These are phyloP conservation scores for Onygenales sp. DNA, from an alignment of 2,329 filamentous ascomycete species.

Conservation along the genomic window DNA sequence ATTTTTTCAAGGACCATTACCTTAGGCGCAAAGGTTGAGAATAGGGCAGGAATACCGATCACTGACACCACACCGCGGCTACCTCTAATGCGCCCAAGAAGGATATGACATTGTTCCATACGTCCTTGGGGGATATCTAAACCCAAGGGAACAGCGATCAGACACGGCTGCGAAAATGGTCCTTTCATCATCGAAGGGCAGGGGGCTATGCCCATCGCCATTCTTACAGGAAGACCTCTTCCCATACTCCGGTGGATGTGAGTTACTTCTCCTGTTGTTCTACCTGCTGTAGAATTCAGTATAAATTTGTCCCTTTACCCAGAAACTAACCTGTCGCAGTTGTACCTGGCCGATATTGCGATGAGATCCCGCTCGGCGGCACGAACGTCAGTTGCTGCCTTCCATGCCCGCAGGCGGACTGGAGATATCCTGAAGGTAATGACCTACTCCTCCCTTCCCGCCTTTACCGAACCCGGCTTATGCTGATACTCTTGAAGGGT, in stretches of 20 bases:
- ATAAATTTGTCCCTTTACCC: constrained; percentile 26
- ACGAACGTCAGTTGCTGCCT: constrained; percentile 63
- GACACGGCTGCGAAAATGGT: not conserved
- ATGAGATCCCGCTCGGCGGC: constrained; percentile 30
- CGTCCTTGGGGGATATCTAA: not conserved
- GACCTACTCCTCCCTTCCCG: constrained; percentile 19
- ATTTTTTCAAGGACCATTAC: not conserved
- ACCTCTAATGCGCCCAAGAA: not conserved
- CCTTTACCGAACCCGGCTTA: not conserved
- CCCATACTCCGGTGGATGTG: constrained; percentile 55
- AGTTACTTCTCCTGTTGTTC: constrained; percentile 1
- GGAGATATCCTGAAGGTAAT: constrained; percentile 53
- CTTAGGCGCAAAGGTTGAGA: not conserved
- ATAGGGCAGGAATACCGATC: not conserved
- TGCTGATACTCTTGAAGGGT: constrained; percentile 28
- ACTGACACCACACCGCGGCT: not conserved
- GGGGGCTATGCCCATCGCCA: constrained; percentile 54
- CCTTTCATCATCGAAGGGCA: not conserved
- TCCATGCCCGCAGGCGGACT: constrained; percentile 80
- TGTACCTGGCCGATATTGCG: constrained; percentile 52
- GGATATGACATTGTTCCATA: not conserved
- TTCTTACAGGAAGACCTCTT: constrained; percentile 59
- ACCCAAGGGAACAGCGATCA: not conserved
- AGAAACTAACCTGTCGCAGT: constrained; percentile 32
- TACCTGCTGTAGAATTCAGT: constrained; percentile 32